phyloP scores from a whole-genome alignment of 345 rosid species.

The Ceriops zippeliana region DNA sequence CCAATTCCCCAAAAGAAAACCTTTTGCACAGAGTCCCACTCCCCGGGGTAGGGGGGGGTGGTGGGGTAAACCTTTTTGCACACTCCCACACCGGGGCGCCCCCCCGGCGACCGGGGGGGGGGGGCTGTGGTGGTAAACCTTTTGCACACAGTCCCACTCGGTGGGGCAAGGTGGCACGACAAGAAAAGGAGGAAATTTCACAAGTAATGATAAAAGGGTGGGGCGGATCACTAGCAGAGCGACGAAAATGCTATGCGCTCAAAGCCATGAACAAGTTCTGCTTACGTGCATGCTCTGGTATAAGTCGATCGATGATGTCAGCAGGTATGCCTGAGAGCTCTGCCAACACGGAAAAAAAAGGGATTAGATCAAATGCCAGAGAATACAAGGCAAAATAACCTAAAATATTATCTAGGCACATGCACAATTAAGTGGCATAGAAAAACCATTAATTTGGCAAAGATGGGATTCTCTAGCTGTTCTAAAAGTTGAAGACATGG shows the following conservation, averaged over 20 bases:
- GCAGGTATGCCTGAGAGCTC: constrained; percentile 72
- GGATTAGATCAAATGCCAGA: neutral
- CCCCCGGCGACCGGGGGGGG: too few relatives aligned
- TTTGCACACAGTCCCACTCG: neutral
- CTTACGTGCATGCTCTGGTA: constrained; percentile 86
- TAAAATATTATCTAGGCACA: neutral
- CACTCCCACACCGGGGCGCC: too few relatives aligned
- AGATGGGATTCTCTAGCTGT: neutral
- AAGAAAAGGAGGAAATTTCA: neutral
- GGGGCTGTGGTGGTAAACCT: too few relatives aligned
- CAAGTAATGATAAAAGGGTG: neutral
- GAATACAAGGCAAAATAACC: neutral
- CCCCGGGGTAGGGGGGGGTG: too few relatives aligned
- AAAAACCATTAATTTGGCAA: too few relatives aligned
- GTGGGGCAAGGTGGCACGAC: neutral
- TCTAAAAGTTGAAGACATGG: too few relatives aligned
- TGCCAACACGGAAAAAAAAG: constrained; percentile 22
- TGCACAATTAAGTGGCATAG: neutral
- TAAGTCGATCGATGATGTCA: constrained; percentile 59
- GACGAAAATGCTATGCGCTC: constrained; percentile 35
- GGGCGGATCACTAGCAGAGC: neutral
- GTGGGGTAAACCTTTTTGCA: neutral
- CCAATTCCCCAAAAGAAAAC: too few relatives aligned
- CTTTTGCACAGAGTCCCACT: too few relatives aligned
- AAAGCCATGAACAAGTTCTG: constrained; percentile 91